Conservation (phyloP, 164 flowering plant species). For the Chimonanthus salicifolius region DNA sequence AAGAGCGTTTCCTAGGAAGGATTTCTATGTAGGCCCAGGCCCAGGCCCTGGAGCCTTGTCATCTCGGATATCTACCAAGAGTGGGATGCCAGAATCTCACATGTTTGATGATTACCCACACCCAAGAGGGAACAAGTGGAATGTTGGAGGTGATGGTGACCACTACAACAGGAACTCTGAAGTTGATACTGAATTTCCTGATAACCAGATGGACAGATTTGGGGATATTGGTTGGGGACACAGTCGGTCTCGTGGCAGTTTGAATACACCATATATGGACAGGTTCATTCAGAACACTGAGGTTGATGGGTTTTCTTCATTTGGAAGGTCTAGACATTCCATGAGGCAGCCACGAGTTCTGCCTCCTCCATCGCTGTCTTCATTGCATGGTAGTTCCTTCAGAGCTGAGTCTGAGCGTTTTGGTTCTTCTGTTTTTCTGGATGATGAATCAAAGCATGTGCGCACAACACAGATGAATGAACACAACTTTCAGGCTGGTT, state of each 20-base stretch:
- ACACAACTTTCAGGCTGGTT: slow-evolving; percentile 24
- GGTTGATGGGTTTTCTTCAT: slow-evolving; percentile 48
- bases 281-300: slow-evolving; percentile 57
- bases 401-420: slow-evolving; percentile 39
- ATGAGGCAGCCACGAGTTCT: slow-evolving; percentile 91
- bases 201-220: slow-evolving; percentile 44
- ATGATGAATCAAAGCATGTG: slow-evolving; percentile 30
- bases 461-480: slow-evolving; percentile 32
- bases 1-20: slow-evolving; percentile 46
- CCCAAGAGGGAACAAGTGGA: slow-evolving; percentile 60
- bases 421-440: slow-evolving; percentile 40
- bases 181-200: slow-evolving; percentile 49
- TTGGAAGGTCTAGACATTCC: slow-evolving; percentile 75
- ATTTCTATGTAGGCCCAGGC: slow-evolving; percentile 32
- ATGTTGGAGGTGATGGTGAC: slow-evolving; percentile 46
- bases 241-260: slow-evolving; percentile 35
- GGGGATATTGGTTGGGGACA: slow-evolving; percentile 70
- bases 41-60: slow-evolving; percentile 36
- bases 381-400: slow-evolving; percentile 40
- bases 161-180: slow-evolving; percentile 39
- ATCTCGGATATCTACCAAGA: slow-evolving; percentile 34
- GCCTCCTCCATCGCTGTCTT: slow-evolving; percentile 77
- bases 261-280: slow-evolving; percentile 46
- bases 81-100: slow-evolving; percentile 41
- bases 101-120: slow-evolving; percentile 43